Percentiles rank a stretch among this genome's conserved stretches.
Conservation (phyloP, 148 eudicot species). For the Rhododendron ferrugineum region DNA sequence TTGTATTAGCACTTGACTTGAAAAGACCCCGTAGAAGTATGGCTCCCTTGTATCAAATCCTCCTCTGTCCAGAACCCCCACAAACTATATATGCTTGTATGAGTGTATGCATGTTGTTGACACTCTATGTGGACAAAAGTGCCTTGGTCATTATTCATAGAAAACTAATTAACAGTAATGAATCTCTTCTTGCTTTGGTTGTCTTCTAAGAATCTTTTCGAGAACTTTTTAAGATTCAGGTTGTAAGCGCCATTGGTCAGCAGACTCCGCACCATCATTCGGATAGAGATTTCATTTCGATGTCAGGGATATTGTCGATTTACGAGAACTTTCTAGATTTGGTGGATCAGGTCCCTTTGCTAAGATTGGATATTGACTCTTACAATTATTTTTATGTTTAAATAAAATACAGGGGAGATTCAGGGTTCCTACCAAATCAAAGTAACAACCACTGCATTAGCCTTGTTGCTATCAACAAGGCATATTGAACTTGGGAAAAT, state of each 20-base stretch:
- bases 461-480: slow-evolving; percentile 70
- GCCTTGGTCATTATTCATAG: not conserved
- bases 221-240: not conserved
- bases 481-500: slow-evolving; percentile 68
- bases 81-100: not conserved
- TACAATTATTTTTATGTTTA: not conserved
- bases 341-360: not conserved
- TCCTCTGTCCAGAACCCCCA: not conserved
- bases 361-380: not conserved
- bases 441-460: slow-evolving; percentile 91
- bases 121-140: not conserved
- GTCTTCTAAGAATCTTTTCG: not conserved
- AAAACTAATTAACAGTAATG: too few species aligned
- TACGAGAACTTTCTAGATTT: not conserved
- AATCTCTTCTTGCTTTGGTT: not conserved
- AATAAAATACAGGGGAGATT: slow-evolving; percentile 62
- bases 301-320: not conserved
- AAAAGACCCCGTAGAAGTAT: not conserved
- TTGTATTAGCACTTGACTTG: not conserved
- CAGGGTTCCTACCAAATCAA: slow-evolving; percentile 93
- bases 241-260: not conserved
- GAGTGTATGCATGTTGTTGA: not conserved
- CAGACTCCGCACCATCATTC: not conserved
- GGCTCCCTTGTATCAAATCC: not conserved
- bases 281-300: not conserved